Conservation (phyloP, 805 yeast genomes). For the Wickerhamiella azymoides region DNA sequence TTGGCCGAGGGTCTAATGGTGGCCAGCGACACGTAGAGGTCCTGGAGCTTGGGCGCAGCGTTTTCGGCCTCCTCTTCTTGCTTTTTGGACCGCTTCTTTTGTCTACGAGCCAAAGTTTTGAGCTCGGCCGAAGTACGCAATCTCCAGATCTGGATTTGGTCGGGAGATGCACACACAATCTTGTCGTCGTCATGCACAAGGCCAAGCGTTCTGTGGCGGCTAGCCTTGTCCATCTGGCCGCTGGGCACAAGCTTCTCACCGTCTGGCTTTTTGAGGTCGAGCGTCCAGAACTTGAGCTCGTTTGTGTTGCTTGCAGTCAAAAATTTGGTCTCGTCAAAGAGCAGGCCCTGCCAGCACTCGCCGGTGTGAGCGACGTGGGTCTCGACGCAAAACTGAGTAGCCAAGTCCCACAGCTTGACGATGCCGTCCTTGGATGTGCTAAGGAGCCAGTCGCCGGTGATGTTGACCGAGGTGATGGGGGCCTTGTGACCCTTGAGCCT, state of each 20-base stretch:
- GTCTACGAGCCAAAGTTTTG: constrained; percentile 56
- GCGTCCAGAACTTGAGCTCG: constrained; percentile 69
- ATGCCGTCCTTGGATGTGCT: constrained; percentile 82
- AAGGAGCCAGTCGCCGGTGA: constrained; percentile 50
- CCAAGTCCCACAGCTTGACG: constrained; percentile 85
- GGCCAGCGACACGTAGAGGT: constrained; percentile 51
- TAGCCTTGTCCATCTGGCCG: constrained; percentile 58
- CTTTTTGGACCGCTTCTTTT: constrained; percentile 64
- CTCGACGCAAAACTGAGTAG: constrained; percentile 78
- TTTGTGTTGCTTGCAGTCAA: constrained; percentile 71
- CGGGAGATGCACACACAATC: constrained; percentile 46
- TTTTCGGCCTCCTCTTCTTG: constrained; percentile 32
- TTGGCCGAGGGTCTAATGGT: constrained; percentile 36
- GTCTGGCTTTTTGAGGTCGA: constrained; percentile 43
- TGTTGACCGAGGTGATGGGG: constrained; percentile 63
- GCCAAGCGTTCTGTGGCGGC: constrained; percentile 16
- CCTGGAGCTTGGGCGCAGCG: constrained; percentile 25
- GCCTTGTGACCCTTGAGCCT: constrained; percentile 83
- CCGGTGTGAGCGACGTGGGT: constrained; percentile 88
- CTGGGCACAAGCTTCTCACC: constrained; percentile 39
- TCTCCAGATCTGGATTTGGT: constrained; percentile 69
- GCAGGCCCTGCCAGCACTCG: constrained; percentile 65
- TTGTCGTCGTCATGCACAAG: constrained; percentile 6
- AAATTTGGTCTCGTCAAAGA: constrained; percentile 30
- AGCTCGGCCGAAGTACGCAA: constrained; percentile 65